Percentiles rank a stretch among this genome's conserved stretches.
Conservation (phyloP, 805 yeast genomes). For the Pichia ethanolica region DNA sequence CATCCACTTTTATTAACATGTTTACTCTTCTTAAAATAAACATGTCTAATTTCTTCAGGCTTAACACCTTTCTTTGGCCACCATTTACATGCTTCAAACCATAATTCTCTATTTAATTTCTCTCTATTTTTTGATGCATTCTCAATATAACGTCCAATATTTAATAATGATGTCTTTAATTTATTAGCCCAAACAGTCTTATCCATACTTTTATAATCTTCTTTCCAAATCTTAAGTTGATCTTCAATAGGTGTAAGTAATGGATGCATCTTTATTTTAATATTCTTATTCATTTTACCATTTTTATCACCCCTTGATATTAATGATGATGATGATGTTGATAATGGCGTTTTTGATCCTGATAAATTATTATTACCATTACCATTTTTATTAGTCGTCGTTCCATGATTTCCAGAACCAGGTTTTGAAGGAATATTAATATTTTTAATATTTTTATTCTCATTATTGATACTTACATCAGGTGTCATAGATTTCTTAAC, state of each 20-base stretch:
- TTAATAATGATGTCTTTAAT: slow-evolving; percentile 23
- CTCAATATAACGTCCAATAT: slow-evolving; percentile 27
- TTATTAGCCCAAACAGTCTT: slow-evolving; percentile 26
- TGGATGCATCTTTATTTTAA: slow-evolving; percentile 14
- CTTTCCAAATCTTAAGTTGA: slow-evolving; percentile 25
- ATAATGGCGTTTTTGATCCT: too few species aligned
- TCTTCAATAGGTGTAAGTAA: slow-evolving; percentile 22
- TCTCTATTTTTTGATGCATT: slow-evolving; percentile 15
- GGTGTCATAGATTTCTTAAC: slow-evolving; percentile 17
- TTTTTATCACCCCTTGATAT: not conserved
- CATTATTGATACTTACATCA: slow-evolving; percentile 1
- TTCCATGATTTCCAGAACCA: too few species aligned
- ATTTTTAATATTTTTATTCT: not conserved
- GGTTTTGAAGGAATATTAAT: too few species aligned
- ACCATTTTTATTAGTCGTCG: not conserved
- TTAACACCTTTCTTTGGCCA: slow-evolving; percentile 30
- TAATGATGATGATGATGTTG: not conserved
- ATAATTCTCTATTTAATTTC: slow-evolving; percentile 21
- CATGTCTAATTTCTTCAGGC: slow-evolving; percentile 24
- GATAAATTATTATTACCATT: not conserved
- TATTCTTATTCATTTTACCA: not conserved
- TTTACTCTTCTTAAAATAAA: slow-evolving; percentile 25
- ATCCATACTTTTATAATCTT: slow-evolving; percentile 27
- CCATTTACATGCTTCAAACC: slow-evolving; percentile 26
- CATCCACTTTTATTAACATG: slow-evolving; percentile 6